Evolutionary conservation across 23 red algal genomes (phyloP).

Genomic region (Chondrus crispus): DNA sequence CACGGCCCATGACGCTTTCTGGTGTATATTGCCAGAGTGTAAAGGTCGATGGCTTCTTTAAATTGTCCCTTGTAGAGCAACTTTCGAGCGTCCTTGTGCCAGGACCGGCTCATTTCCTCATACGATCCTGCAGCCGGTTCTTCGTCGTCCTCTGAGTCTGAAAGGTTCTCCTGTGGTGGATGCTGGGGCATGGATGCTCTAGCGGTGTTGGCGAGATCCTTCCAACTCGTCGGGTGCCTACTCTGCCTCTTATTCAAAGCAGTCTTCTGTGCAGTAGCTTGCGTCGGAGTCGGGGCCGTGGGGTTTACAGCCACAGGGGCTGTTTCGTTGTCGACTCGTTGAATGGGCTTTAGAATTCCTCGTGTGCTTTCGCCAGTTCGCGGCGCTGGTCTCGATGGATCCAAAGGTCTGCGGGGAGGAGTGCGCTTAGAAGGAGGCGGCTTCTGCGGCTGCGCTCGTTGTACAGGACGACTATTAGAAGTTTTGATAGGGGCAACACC

Average conservation of each 20-base stretch:
- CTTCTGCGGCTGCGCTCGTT: not conserved
- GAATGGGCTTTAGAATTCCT: not conserved
- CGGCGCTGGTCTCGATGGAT: not conserved
- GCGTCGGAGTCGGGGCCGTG: not conserved
- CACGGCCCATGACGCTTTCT: slow-evolving; percentile 75
- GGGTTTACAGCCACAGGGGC: not conserved
- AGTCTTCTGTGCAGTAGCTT: not conserved
- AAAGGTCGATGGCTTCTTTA: slow-evolving; percentile 64
- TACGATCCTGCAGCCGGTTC: slow-evolving; percentile 31
- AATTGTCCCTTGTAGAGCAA: slow-evolving; percentile 25
- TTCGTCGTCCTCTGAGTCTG: not conserved
- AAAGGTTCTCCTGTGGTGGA: slow-evolving; percentile 18
- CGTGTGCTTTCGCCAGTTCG: not conserved
- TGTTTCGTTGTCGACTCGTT: too few relatives aligned
- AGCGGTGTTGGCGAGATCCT: slow-evolving; percentile 51
- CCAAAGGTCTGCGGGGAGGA: not conserved
- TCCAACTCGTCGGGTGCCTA: slow-evolving; percentile 15
- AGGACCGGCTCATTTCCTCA: slow-evolving; percentile 61
- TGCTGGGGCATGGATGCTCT: slow-evolving; percentile 40
- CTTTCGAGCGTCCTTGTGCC: slow-evolving; percentile 54
- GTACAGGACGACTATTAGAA: not conserved
- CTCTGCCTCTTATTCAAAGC: not conserved
- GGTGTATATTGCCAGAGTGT: slow-evolving; percentile 76
- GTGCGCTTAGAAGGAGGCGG: not conserved
- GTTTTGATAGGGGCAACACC: not conserved